phyloP scores from a whole-genome alignment of 352 stramenopile genomes.

The Phytophthora ohioensis region DNA sequence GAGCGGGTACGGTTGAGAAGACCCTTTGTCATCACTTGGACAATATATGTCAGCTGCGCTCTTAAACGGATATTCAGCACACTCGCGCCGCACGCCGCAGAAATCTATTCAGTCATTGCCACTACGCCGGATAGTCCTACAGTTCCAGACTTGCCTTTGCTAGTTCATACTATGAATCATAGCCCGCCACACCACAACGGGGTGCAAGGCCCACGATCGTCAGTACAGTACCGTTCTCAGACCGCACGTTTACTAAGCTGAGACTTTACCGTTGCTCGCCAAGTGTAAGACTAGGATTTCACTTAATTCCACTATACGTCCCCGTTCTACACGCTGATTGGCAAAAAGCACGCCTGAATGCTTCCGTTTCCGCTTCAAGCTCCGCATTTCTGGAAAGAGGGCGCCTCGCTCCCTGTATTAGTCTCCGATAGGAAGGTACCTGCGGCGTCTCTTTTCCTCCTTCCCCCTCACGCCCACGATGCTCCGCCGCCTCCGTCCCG shows the following conservation, averaged over 20 bases:
- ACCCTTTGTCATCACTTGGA: too few species aligned
- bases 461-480: slow-evolving; percentile 15
- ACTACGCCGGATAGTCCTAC: not conserved
- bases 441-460: not conserved
- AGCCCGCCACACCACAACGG: too few species aligned
- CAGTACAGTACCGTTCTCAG: not conserved
- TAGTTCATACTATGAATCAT: not conserved
- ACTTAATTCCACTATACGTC: not conserved
- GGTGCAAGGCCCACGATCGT: not conserved
- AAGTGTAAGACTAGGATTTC: slow-evolving; percentile 4
- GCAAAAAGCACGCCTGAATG: slow-evolving; percentile 18
- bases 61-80: not conserved
- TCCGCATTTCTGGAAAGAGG: slow-evolving; percentile 29
- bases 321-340: slow-evolving; percentile 6
- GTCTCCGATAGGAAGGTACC: not conserved
- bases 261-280: slow-evolving; percentile 4
- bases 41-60: not conserved
- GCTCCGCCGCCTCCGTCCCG: slow-evolving; percentile 33
- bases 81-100: not conserved
- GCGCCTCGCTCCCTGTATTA: slow-evolving; percentile 5
- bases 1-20: not conserved
- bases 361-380: slow-evolving; percentile 38
- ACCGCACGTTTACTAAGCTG: not conserved
- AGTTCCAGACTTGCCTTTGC: too few species aligned
- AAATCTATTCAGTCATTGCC: too few species aligned